Base-by-base conservation (phyloP, 108 stramenopile genomes). In the Bacterosira constricta region DNA sequence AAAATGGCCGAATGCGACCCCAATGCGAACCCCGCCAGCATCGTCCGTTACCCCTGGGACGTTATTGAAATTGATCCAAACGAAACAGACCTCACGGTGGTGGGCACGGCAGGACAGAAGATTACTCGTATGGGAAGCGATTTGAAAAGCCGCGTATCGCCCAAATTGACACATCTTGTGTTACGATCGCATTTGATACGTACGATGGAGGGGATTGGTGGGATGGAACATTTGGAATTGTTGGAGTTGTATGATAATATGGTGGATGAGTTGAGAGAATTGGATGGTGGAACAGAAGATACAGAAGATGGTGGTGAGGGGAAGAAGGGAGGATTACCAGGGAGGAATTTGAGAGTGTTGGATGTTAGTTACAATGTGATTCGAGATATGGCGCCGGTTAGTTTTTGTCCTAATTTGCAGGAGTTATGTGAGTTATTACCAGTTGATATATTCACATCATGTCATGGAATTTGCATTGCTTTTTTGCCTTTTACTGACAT, bases 231-330 rank as follows among this genome's bases (percentile, higher is more conserved):
- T 10, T 72, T 95, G 62, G 86, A 90, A 56, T 60, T 88, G 21
- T 72, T 98, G 52, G 98, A 98, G 71, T 72, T 98, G 36, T 98
- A 98, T 83, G 98, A 98, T 70, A 98, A 98, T 76, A 87, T 88
- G 69, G 83, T 98, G 52, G 71, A 84, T 66, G 70, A 70, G 42
- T 69, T 90, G 67, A 58, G 55, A 45, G 81, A 66, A 57, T 59
- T 89, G 31, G 71, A 84, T 55, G 32, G 53, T 31, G 47, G 25
- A 17, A 65, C 6, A 35, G 34, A 27, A 6, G 8, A 57, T 27
- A n/a, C 11, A 34, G n/a, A 57, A 12, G 32, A 77, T 63, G 30
- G 85, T 11, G 70, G 85, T 63, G 79, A 86, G 23, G 83, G 71
- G 12, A 49, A 47, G 1, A 63, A 73, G 30, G 79, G 64, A 8